These are phyloP conservation scores for Aureoboletus auriporus DNA, from an alignment of 768 basidiomycete genomes.

Conservation along the genomic window DNA sequence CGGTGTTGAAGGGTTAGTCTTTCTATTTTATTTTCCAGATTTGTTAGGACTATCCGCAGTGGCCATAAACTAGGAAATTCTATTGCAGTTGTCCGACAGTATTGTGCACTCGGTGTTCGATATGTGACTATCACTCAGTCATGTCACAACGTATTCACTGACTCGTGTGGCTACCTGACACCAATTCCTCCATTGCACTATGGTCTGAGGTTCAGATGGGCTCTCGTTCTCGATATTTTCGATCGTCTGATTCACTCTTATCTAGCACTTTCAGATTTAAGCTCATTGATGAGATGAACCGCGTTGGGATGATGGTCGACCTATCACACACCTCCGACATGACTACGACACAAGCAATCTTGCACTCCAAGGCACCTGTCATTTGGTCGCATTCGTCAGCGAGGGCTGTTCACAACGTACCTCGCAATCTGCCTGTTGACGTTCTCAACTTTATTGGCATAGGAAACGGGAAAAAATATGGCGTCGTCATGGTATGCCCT, in stretches of 20 bases:
- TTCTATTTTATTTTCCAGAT: background rate
- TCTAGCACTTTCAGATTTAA: slow-evolving; percentile 61
- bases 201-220: slow-evolving; percentile 52
- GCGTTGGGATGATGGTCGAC: slow-evolving; percentile 91
- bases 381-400: slow-evolving; percentile 95
- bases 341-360: slow-evolving; percentile 78
- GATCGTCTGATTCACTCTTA: background rate
- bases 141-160: slow-evolving; percentile 89
- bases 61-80: slow-evolving; percentile 94
- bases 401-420: slow-evolving; percentile 71
- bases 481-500: slow-evolving; percentile 74
- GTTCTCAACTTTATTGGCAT: slow-evolving; percentile 65
- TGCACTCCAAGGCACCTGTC: slow-evolving; percentile 72
- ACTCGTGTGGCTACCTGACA: slow-evolving; percentile 64
- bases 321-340: slow-evolving; percentile 91
- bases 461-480: slow-evolving; percentile 65
- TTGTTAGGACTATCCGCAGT: slow-evolving; percentile 35
- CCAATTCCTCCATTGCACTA: slow-evolving; percentile 56
- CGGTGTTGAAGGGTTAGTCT: slow-evolving; percentile 85
- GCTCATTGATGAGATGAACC: slow-evolving; percentile 89
- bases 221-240: background rate
- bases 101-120: slow-evolving; percentile 85
- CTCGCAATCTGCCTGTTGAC: slow-evolving; percentile 81
- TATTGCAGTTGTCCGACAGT: slow-evolving; percentile 74
- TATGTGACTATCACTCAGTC: slow-evolving; percentile 90